Evolutionary conservation across 768 basidiomycete genomes (phyloP), one percentile per base, ranked within the genome.

Genomic region (Collybiopsis confluens): DNA sequence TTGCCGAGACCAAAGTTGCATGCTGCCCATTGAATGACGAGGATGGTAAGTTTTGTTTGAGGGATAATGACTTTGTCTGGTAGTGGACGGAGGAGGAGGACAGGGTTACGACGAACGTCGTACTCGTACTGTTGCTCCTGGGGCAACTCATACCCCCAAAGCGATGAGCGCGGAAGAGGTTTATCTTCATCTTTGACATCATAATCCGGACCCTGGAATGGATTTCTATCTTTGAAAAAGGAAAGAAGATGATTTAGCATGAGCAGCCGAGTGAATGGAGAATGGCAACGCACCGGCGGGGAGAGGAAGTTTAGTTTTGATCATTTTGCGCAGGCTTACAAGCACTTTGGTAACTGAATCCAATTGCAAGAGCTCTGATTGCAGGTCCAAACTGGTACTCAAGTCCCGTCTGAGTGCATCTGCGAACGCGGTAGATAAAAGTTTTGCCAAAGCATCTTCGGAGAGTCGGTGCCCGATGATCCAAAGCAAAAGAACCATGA

Each of bases 21-120:
- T 2, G 61, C 36, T 20, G 54, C 44, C 61, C 61, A 62, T 52
- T 62, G 61, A 18, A 61, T 59, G n/a, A 59, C 24, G 26, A 62
- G 56, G 1, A 62, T 43, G 1, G 59, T 55, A n/a, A 62, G 46
- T 42, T 62, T 62, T 16, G 58, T 62, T 45, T 61, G 61, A 10
- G 61, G 61, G n/a, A 62, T 59, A 27, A 62, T 52, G 23, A 61
- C 60, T 40, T 50, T 82, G 37, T 82, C 88, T 65, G 86, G 84
- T 4, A 72, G 65, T 0, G 81, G 80, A 55, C 82, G 77, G 26
- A 91, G 74, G 4, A 62, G 54, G 24, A 61, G 45, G 20, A 36
- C 26, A 7, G 61, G 61, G 27, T 62, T 61, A 16, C 54, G 52
- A 7, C 54, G 54, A n/a, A 61, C 45, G 30, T 62, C 61, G 51